phyloP scores from a whole-genome alignment of 208 protist species.

The Porcisia hertigi region DNA sequence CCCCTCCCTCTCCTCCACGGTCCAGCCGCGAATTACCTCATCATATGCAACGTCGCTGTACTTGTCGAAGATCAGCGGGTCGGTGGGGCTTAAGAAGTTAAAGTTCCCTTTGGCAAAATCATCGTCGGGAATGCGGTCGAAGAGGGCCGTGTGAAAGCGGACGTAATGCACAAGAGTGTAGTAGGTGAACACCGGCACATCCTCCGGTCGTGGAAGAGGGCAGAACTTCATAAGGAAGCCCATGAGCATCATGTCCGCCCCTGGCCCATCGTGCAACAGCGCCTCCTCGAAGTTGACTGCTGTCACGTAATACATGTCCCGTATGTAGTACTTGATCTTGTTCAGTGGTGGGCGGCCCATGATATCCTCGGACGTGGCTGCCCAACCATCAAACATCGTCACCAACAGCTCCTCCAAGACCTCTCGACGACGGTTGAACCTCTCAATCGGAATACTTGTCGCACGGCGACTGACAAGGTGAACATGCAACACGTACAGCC shows the following conservation, averaged over 20 bases:
- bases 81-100: conserved; percentile 84
- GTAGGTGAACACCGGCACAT: conserved; percentile 89
- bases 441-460: conserved; percentile 85
- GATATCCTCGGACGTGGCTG: conserved; percentile 80
- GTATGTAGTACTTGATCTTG: conserved; percentile 88
- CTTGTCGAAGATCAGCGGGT: conserved; percentile 77
- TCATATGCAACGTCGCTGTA: conserved; percentile 80
- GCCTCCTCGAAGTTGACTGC: conserved; percentile 91
- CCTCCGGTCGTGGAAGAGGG: conserved; percentile 83
- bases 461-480: conserved; percentile 84
- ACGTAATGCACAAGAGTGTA: conserved; percentile 93
- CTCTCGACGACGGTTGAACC: conserved; percentile 85
- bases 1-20: conserved; percentile 32
- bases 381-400: conserved; percentile 90
- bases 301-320: conserved; percentile 92
- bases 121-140: conserved; percentile 88
- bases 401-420: conserved; percentile 87
- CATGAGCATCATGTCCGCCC: conserved; percentile 86
- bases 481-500: conserved; percentile 88
- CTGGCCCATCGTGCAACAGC: conserved; percentile 77
- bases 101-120: conserved; percentile 88
- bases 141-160: conserved; percentile 88
- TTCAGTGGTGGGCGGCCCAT: conserved; percentile 87
- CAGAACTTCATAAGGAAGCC: conserved; percentile 91
- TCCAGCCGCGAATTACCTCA: conserved; percentile 67